These are phyloP conservation scores for Candida orba DNA, from an alignment of 805 yeast genomes.

Conservation along the genomic window DNA sequence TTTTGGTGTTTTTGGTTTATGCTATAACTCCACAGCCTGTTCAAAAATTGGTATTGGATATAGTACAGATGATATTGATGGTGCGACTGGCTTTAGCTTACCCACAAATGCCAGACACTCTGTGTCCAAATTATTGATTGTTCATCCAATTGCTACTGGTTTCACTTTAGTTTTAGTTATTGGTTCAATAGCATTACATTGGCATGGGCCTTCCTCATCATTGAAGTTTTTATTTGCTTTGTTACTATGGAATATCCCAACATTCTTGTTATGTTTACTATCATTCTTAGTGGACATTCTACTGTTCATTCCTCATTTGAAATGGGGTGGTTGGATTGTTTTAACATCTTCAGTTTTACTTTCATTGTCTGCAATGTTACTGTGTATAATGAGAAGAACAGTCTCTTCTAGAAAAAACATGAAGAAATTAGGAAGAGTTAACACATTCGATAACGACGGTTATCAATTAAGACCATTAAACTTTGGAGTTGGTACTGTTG, in stretches of 20 bases:
- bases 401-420: constrained; percentile 31
- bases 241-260: constrained; percentile 54
- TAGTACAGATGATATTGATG: constrained; percentile 24
- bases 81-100: constrained; percentile 35
- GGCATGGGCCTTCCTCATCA: constrained; percentile 28
- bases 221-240: constrained; percentile 41
- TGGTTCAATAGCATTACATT: constrained; percentile 33
- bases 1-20: constrained; percentile 71
- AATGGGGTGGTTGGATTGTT: constrained; percentile 83
- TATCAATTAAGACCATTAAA: constrained; percentile 21
- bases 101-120: constrained; percentile 56
- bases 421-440: constrained; percentile 9
- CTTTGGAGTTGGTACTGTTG: constrained; percentile 23
- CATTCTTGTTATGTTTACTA: constrained; percentile 62
- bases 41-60: constrained; percentile 39
- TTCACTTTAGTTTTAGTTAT: constrained; percentile 42
- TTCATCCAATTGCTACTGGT: constrained; percentile 59
- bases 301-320: constrained; percentile 65
- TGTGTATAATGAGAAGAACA: constrained; percentile 69
- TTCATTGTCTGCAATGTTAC: constrained; percentile 54
- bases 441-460: constrained; percentile 11
- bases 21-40: constrained; percentile 33
- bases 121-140: constrained; percentile 53
- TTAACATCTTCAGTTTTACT: constrained; percentile 60
- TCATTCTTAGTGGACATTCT: constrained; percentile 79